A percentile compares a stretch with the other conserved stretches of the same genome.
Evolutionary conservation across 371 early-diverging fungal species (phyloP).

Genomic region (Saksenaea vasiformis): DNA sequence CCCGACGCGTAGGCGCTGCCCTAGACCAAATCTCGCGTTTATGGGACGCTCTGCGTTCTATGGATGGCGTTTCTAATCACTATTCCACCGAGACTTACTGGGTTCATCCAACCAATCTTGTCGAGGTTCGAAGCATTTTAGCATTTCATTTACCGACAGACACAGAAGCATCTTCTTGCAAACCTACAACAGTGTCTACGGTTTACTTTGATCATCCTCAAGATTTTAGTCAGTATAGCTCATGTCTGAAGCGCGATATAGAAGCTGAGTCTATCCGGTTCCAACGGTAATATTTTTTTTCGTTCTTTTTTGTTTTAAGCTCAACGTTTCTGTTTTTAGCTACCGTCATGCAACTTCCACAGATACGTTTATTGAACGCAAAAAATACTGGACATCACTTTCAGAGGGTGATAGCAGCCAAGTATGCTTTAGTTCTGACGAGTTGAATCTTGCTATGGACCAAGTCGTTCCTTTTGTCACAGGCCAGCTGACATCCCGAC

Average conservation of each 20-base stretch:
- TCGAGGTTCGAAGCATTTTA: conserved; percentile 89
- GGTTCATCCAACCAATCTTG: conserved; percentile 97
- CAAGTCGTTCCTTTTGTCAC: conserved; percentile 77
- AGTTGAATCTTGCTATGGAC: conserved; percentile 91
- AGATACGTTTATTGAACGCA: conserved; percentile 92
- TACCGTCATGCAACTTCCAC: conserved; percentile 44
- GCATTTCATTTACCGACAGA: conserved; percentile 89
- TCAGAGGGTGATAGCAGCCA: not conserved
- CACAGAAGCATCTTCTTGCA: not conserved
- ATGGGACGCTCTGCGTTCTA: not conserved
- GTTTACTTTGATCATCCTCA: conserved; percentile 96
- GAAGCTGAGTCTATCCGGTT: conserved; percentile 92
- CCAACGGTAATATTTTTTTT: conserved; percentile 63
- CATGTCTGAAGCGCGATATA: conserved; percentile 87
- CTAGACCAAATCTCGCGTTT: not conserved
- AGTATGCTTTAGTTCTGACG: conserved; percentile 50
- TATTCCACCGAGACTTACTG: conserved; percentile 92
- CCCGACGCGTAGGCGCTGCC: conserved; percentile 25
- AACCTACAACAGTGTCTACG: conserved; percentile 69
- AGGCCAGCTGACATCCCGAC: conserved; percentile 35
- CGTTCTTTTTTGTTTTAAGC: not conserved
- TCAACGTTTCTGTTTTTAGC: not conserved
- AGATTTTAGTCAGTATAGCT: conserved; percentile 86
- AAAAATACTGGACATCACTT: conserved; percentile 87
- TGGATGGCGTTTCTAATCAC: not conserved